Percentiles rank a stretch among this genome's conserved stretches.
Evolutionary conservation across 805 yeast genomes (phyloP).

Genomic region (Yamadazyma takamatsuzukensis): DNA sequence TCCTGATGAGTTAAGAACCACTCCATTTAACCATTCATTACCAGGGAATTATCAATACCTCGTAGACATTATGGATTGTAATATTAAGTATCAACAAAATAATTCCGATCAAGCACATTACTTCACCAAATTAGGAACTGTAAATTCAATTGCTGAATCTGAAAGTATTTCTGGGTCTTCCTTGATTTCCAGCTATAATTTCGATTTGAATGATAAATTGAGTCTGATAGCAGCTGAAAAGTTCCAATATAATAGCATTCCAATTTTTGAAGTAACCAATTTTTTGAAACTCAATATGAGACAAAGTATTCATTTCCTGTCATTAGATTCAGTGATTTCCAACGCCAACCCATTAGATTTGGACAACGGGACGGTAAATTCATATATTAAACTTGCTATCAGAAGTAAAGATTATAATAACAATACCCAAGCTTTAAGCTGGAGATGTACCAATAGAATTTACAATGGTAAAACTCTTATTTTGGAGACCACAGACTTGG

Average conservation of each 20-base stretch:
- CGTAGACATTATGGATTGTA: constrained; percentile 4
- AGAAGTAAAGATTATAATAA: not conserved
- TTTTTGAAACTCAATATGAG: constrained; percentile 13
- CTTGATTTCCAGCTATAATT: constrained; percentile 1
- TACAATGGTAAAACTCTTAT: constrained; percentile 19
- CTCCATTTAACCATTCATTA: constrained; percentile 1
- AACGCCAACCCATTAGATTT: constrained; percentile 13
- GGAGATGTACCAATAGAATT: constrained; percentile 25
- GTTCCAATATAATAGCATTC: constrained; percentile 10
- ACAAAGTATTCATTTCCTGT: constrained; percentile 6
- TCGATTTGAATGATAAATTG: constrained; percentile 3
- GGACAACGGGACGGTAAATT: constrained; percentile 21
- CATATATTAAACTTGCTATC: constrained; percentile 21
- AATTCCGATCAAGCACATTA: constrained; percentile 5
- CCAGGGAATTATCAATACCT: not conserved
- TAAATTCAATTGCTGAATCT: too few relatives aligned
- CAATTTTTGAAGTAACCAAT: constrained; percentile 19
- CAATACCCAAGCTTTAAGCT: constrained; percentile 15
- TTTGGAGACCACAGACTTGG: constrained; percentile 21
- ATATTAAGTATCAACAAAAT: constrained; percentile 5
- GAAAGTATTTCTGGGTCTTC: not conserved
- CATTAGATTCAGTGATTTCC: constrained; percentile 11
- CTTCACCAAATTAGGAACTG: constrained; percentile 7
- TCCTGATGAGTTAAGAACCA: constrained; percentile 13
- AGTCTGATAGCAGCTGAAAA: constrained; percentile 1